Evolutionary conservation across 768 basidiomycete species (phyloP), one percentile per base, ranked within the genome.

Genomic region (Dacryopinax primogenitus): DNA sequence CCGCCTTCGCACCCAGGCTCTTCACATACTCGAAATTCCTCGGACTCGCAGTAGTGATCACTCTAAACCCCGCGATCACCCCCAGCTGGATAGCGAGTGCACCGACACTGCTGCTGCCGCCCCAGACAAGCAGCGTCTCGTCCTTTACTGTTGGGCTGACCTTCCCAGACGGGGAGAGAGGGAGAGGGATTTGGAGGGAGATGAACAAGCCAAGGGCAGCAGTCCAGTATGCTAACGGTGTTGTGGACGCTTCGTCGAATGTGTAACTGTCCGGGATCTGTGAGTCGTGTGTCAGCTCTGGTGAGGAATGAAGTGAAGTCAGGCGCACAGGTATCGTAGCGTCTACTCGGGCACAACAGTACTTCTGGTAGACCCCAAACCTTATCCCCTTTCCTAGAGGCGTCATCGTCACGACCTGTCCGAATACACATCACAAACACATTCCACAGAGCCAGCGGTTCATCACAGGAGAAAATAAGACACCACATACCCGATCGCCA

Each of bases 401-500:
- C 33, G 62, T 7, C 44, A 41, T 33, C 23, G 16, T 32, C 36
- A 26, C 35, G 23, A 64, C 26, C 63, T 45, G 47, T 33, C 45
- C 26, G 63, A n/a, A 37, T 39, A 16, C 16, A 23, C 28, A 26
- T 13, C n/a, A n/a, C 33, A 26, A n/a, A n/a, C n/a, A n/a, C n/a
- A n/a, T n/a, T n/a, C n/a, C n/a, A n/a, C n/a, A n/a, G n/a, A n/a
- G n/a, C n/a, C n/a, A 36, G 41, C 39, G 18, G 45, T 11, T 23
- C 33, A 62, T 13, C 21, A 28, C 33, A 3, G 28, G n/a, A 28
- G 35, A 47, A 28, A 26, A 66, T 47, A 65, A 65, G 32, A 64
- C 33, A 26, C 70, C 80, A 68, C 73, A 83, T 81, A 85, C 81
- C 71, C 77, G 74, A 70, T 84, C 82, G 1, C 83, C 83, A 32